Evolutionary conservation across 2,329 filamentous ascomycete species (phyloP).

Genomic region (Sporothrix luriei): DNA sequence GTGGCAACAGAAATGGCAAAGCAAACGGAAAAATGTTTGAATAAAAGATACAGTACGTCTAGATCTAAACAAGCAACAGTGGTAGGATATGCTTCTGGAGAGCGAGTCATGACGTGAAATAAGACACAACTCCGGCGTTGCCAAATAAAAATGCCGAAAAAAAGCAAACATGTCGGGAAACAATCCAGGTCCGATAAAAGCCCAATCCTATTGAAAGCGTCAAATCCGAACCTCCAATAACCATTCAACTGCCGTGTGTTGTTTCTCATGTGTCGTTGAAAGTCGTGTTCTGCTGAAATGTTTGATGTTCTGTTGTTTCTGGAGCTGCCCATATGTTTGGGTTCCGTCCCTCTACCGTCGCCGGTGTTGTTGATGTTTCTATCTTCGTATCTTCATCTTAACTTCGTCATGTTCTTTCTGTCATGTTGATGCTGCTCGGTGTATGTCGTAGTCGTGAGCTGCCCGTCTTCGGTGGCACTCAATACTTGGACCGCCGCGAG

Average conservation of each 20-base stretch:
- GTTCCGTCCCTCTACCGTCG: background rate
- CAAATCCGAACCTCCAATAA: too few species aligned
- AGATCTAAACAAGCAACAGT: background rate
- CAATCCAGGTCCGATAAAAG: background rate
- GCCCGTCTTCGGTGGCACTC: background rate
- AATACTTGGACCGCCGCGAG: conserved; percentile 11
- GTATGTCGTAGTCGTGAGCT: background rate
- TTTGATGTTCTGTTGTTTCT: background rate
- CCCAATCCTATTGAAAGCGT: too few species aligned
- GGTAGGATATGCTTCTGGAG: too few species aligned
- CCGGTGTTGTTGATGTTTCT: background rate
- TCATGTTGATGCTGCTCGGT: background rate
- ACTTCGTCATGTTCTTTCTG: background rate
- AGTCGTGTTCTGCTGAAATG: background rate
- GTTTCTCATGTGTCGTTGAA: too few species aligned
- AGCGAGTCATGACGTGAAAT: too few species aligned
- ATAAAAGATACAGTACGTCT: background rate
- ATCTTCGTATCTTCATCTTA: background rate
- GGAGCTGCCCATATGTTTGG: background rate
- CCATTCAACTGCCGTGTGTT: background rate
- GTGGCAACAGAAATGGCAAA: background rate
- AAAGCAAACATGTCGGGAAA: background rate
- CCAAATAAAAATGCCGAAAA: background rate
- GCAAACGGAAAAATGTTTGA: background rate
- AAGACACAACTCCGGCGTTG: background rate